Conservation (phyloP, 768 basidiomycete genomes). For the Scleroderma bovista region DNA sequence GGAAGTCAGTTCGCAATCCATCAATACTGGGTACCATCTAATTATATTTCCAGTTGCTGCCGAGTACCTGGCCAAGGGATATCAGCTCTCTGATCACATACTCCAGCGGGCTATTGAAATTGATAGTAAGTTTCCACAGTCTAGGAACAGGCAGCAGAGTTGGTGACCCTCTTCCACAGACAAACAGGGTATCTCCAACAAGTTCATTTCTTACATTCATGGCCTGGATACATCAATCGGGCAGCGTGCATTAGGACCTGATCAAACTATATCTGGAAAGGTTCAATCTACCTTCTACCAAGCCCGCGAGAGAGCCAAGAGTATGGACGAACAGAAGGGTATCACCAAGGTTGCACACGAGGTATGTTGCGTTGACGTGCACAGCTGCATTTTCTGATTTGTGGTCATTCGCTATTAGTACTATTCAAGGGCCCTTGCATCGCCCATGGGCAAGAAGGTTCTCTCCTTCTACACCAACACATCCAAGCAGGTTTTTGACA, state of each 20-base stretch:
- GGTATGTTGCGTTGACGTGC: conserved; percentile 31
- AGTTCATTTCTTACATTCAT: conserved; percentile 78
- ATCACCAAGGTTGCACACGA: conserved; percentile 63
- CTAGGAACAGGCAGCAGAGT: not conserved
- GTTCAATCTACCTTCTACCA: conserved; percentile 56
- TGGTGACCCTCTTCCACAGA: conserved; percentile 30
- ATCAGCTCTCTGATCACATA: conserved; percentile 71
- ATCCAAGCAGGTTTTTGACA: conserved; percentile 83
- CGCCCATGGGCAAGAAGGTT: conserved; percentile 74
- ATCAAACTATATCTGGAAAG: conserved; percentile 75
- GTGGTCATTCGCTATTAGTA: conserved; percentile 42
- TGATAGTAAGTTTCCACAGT: conserved; percentile 43
- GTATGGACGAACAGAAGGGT: conserved; percentile 80
- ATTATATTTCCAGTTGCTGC: conserved; percentile 58
- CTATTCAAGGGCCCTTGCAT: conserved; percentile 70
- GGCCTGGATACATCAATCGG: conserved; percentile 68
- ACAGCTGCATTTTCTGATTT: not conserved
- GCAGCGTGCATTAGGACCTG: conserved; percentile 64
- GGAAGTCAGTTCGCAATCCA: conserved; percentile 48
- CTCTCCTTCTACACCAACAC: conserved; percentile 80
- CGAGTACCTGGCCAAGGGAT: conserved; percentile 91
- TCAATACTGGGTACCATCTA: not conserved
- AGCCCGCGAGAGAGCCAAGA: conserved; percentile 65
- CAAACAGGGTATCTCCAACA: conserved; percentile 82
- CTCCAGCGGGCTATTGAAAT: conserved; percentile 76